Percentiles rank a stretch among this genome's conserved stretches.
Conservation (phyloP, 2,329 filamentous ascomycete genomes). For the Ascomycota sp. region DNA sequence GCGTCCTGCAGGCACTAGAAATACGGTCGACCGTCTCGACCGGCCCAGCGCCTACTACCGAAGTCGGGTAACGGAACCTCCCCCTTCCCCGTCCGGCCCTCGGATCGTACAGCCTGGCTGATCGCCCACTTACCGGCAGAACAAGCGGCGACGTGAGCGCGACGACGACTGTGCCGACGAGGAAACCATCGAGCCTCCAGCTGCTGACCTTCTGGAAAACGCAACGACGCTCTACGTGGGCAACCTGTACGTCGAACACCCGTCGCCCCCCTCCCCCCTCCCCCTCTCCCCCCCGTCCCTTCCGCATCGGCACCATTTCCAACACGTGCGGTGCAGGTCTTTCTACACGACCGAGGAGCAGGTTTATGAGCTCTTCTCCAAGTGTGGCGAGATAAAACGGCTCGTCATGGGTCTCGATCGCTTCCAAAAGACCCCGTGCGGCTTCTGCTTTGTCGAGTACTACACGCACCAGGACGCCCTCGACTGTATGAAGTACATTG, state of each 20-base stretch:
- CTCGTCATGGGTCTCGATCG: slow-evolving; percentile 95
- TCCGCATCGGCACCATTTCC: slow-evolving; percentile 1
- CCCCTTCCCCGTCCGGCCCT: not conserved
- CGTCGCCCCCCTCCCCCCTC: not conserved
- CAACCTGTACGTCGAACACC: slow-evolving; percentile 45
- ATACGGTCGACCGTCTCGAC: slow-evolving; percentile 81
- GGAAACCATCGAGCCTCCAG: slow-evolving; percentile 28
- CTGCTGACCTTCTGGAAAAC: slow-evolving; percentile 52
- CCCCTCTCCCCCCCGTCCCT: not conserved
- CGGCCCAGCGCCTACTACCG: slow-evolving; percentile 87
- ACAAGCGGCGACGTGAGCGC: slow-evolving; percentile 50
- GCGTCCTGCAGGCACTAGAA: slow-evolving; percentile 28
- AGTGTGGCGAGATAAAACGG: slow-evolving; percentile 95
- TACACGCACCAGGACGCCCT: slow-evolving; percentile 94
- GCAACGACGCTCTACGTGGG: slow-evolving; percentile 95
- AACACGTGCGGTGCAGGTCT: slow-evolving; percentile 32
- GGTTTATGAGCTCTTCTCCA: slow-evolving; percentile 89
- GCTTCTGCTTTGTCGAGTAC: slow-evolving; percentile 99
- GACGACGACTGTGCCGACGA: slow-evolving; percentile 29
- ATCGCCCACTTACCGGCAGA: slow-evolving; percentile 26
- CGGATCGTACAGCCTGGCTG: not conserved
- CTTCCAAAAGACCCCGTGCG: slow-evolving; percentile 93
- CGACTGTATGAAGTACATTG: slow-evolving; percentile 97
- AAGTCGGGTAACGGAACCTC: slow-evolving; percentile 40
- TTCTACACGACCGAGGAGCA: slow-evolving; percentile 99